phyloP scores from a whole-genome alignment of 2,329 filamentous ascomycete species.

The Calonectria pseudoturangicola region DNA sequence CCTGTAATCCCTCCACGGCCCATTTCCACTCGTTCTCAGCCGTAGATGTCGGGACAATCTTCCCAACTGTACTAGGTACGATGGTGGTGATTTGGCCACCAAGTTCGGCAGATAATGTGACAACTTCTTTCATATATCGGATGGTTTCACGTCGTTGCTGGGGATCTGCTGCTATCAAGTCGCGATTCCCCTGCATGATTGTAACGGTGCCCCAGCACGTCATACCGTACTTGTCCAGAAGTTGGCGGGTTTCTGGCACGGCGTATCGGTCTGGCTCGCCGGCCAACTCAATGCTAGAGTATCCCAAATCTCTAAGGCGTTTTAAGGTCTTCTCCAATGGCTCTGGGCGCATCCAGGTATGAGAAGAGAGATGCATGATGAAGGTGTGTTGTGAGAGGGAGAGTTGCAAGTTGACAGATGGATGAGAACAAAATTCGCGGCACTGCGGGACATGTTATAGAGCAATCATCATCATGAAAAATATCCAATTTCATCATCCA shows the following conservation, averaged over 20 bases:
- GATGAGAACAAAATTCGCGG: background rate
- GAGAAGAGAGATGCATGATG: slow-evolving; percentile 47
- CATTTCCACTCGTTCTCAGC: slow-evolving; percentile 47
- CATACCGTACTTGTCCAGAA: slow-evolving; percentile 44
- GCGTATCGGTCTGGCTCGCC: slow-evolving; percentile 41
- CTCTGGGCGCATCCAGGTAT: slow-evolving; percentile 50
- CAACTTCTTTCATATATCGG: slow-evolving; percentile 46
- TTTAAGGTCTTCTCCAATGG: slow-evolving; percentile 44
- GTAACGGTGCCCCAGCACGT: slow-evolving; percentile 49
- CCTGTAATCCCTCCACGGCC: slow-evolving; percentile 43
- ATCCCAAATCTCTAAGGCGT: slow-evolving; percentile 40
- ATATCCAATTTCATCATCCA: background rate
- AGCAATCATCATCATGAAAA: too few species aligned
- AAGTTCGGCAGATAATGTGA: slow-evolving; percentile 41
- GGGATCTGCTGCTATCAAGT: slow-evolving; percentile 42
- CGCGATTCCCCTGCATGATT: slow-evolving; percentile 44
- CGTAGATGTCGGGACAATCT: slow-evolving; percentile 38
- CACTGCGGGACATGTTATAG: too few species aligned
- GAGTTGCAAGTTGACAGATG: background rate
- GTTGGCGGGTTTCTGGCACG: slow-evolving; percentile 18
- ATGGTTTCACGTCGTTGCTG: slow-evolving; percentile 42
- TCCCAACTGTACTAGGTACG: slow-evolving; percentile 44
- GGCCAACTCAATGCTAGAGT: slow-evolving; percentile 45
- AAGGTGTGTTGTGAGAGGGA: background rate
- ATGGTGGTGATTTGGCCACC: slow-evolving; percentile 41